Evolutionary conservation across 2,329 filamentous ascomycete species (phyloP), one percentile per base, ranked within the genome.

Genomic region (Beauveria rudraprayagi): DNA sequence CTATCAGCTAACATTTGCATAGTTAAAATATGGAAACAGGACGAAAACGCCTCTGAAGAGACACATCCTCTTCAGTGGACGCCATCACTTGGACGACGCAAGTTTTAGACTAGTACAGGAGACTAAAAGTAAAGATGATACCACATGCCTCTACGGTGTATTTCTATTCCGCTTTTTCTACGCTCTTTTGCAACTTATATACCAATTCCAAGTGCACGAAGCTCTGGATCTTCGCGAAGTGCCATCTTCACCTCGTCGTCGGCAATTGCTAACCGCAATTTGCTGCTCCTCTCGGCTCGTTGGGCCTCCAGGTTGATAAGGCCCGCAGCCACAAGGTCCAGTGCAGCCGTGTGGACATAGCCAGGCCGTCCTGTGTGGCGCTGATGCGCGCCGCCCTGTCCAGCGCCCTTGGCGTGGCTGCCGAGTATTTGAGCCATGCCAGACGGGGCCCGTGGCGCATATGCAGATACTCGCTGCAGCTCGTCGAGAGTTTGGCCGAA

Each of bases 21-120:
- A 86, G 82, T 97, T 73, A 97, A 99, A 83, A 85, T 99, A 62
- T 99, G 94, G 94, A 95, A 92, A 74, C 89, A 88, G 67, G 94
- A 99, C 72, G 91, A 95, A 52, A 84, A 88, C 58, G 94, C 94
- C 19, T 97, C 93, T 0, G 89, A 89, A 43, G 91, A 97, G 73
- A 90, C 89, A 1, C 92, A 97, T 75, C 94, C 94, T 2, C 75
- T 99, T 48, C 88, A 95, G 50, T 99, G 94, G 94, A 91, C 90
- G 70, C 92, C 92, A 24, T 90, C 85, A 1, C 73, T 96, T 60
- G 86, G 86, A 17, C 81, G 89, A 69, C 84, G 89, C 72, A 94
- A 92, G 73, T 94, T 83, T 71, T 91, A 80, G 71, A 62, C 57
- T 48, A 55, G 51, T 3, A 48, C 48, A 52, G 58, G 41, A 28